A percentile compares a stretch with the other conserved stretches of the same genome.
Conservation (phyloP, 169 alveolate genomes). For the Eimeria necatrix region DNA sequence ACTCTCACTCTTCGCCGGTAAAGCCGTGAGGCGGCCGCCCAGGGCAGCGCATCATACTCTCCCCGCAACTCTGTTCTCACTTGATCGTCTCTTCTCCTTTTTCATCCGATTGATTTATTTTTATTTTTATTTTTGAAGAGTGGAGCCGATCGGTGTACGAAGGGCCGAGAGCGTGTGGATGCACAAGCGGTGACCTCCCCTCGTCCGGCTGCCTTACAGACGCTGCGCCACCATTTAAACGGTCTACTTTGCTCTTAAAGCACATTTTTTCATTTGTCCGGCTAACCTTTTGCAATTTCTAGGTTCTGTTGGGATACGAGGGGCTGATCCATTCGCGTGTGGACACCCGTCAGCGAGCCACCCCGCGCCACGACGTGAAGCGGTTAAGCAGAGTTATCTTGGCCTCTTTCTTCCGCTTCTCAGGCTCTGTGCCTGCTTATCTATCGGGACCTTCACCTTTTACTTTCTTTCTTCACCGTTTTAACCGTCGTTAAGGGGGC, state of each 20-base stretch:
- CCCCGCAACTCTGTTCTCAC: constrained; percentile 56
- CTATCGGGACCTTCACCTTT: constrained; percentile 16
- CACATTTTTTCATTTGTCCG: neutral
- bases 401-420: constrained; percentile 65
- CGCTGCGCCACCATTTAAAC: constrained; percentile 6
- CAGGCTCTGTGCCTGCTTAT: neutral
- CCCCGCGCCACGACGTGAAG: constrained; percentile 55
- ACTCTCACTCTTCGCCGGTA: neutral
- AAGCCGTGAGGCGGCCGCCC: constrained; percentile 72
- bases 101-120: constrained; percentile 21
- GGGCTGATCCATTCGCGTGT: neutral
- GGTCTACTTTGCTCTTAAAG: neutral
- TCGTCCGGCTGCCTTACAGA: constrained; percentile 72
- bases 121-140: constrained; percentile 45
- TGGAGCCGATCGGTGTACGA: constrained; percentile 5
- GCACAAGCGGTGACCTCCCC: constrained; percentile 74
- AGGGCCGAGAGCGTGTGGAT: constrained; percentile 44
- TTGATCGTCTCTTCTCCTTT: constrained; percentile 43
- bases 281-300: constrained; percentile 12
- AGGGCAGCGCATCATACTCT: constrained; percentile 65
- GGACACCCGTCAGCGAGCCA: constrained; percentile 35
- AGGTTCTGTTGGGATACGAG: constrained; percentile 17
- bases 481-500: neutral
- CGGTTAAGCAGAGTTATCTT: constrained; percentile 25
- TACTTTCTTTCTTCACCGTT: neutral